phyloP scores from a whole-genome alignment of 169 alveolate species.

The Plasmodium billcollinsi region DNA sequence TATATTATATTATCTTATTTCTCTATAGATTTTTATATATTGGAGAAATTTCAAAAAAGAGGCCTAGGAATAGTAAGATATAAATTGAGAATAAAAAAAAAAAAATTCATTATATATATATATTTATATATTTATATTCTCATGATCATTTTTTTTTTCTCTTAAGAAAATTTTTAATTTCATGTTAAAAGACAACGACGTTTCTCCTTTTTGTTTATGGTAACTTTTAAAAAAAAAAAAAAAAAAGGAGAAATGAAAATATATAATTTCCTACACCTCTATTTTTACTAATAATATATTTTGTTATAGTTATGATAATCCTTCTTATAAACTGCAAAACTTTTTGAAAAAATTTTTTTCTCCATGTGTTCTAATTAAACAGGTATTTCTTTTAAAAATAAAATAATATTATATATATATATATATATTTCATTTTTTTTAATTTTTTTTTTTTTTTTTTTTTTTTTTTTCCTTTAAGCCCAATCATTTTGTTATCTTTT shows the following conservation, averaged over 20 bases:
- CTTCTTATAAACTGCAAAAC: slow-evolving; percentile 38
- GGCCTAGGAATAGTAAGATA: slow-evolving; percentile 48
- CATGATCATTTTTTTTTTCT: background rate
- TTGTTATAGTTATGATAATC: slow-evolving; percentile 44
- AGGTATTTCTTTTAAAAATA: slow-evolving; percentile 12
- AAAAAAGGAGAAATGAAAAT: background rate
- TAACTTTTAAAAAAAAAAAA: background rate
- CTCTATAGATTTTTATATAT: slow-evolving; percentile 40
- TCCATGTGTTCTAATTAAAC: slow-evolving; percentile 39
- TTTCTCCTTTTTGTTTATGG: slow-evolving; percentile 31
- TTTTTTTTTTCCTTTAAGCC: slow-evolving; percentile 32
- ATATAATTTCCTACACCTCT: background rate
- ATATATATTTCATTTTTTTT: background rate
- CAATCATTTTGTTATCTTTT: slow-evolving; percentile 48
- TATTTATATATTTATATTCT: too few relatives aligned
- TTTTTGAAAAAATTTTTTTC: slow-evolving; percentile 45
- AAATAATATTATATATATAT: background rate
- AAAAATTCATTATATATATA: background rate
- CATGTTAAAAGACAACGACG: slow-evolving; percentile 42
- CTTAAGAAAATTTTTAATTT: slow-evolving; percentile 46
- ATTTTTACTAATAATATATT: background rate
- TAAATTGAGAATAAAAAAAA: background rate
- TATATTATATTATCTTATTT: background rate
- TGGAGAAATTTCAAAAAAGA: slow-evolving; percentile 28
- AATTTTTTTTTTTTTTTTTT: slow-evolving; percentile 1